Base-by-base conservation (phyloP, 2,329 filamentous ascomycete species). In the Fusarium stilboides region DNA sequence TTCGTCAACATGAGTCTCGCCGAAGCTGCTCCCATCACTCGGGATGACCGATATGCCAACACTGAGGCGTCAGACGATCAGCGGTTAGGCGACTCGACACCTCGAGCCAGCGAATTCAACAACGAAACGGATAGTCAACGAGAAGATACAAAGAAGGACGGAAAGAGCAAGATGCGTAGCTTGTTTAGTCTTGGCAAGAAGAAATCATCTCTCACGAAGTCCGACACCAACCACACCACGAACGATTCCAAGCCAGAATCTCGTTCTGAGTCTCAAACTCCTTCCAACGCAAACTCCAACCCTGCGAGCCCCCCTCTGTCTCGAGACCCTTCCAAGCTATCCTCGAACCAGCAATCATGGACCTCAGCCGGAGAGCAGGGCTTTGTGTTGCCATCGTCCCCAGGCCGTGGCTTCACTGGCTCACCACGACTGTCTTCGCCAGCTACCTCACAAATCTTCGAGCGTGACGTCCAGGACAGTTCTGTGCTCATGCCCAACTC, bases 381-480 rank as follows among this genome's bases (percentile, higher is more conserved):
- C 70, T 79, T 82, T 73, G 78, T 81, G 46, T 77, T 84, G 13
- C 88, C 90, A 15, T 83, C 89, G 1, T 94, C 92, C 4, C 92
- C 92, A 5, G 85, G 82, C 62, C 88, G 89, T 59, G 88, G 87
- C 52, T 80, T 93, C 44, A 90, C 91, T 14, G 87, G 88, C 12
- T 95, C 94, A 10, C 91, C 94, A 6, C 87, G 92, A 49, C 81
- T 94, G 44, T 88, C 91, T 54, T 97, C 94, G 20, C 93, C 94
- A 15, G 92, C 94, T 13, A 86, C 87, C 28, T 91, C 89, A 6
- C 89, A 91, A 73, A 98, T 98, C 74, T 98, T 98, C 77, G 95
- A 98, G 83, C 92, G 95, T 75, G 93, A 94, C 78, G 95, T 98
- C 24, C 95, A 98, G 80, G 94, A 98, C 75, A 88, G 88, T 74